Percentiles rank a stretch among this genome's conserved stretches.
These are phyloP conservation scores for Mycena amicta DNA, from an alignment of 768 basidiomycete species.

Conservation along the genomic window DNA sequence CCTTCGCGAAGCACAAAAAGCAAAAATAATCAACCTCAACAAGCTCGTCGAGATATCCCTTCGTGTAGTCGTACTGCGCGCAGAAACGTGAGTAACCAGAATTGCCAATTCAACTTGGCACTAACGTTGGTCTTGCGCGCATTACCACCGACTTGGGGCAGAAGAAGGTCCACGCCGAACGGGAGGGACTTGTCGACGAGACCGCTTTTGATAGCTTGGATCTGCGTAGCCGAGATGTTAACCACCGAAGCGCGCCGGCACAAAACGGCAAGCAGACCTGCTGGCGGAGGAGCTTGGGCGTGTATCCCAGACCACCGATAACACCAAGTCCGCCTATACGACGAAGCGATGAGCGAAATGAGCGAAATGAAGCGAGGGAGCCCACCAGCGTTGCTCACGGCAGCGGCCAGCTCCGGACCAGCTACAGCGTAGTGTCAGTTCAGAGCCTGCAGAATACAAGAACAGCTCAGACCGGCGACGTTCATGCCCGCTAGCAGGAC, in stretches of 20 bases:
- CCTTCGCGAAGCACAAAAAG: conserved; percentile 9
- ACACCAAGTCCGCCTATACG: conserved; percentile 83
- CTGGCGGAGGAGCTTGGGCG: conserved; percentile 76
- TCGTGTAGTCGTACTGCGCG: conserved; percentile 84
- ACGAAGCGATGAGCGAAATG: conserved; percentile 33
- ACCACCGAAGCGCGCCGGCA: conserved; percentile 11
- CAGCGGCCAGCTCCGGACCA: conserved; percentile 82
- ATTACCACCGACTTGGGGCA: conserved; percentile 88
- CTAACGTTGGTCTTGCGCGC: conserved; percentile 90
- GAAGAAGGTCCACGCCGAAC: conserved; percentile 89
- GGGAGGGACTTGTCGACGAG: conserved; percentile 77
- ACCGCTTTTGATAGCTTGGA: conserved; percentile 71
- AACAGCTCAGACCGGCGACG: conserved; percentile 39
- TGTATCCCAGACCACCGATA: conserved; percentile 89
- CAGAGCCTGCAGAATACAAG: conserved; percentile 26
- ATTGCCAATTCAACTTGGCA: background rate
- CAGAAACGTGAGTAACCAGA: background rate
- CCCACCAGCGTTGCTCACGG: conserved; percentile 86
- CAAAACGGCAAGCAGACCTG: conserved; percentile 52
- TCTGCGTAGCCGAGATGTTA: conserved; percentile 42
- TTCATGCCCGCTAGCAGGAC: conserved; percentile 76
- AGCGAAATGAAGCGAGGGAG: background rate
- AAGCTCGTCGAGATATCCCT: conserved; percentile 80
- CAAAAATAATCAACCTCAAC: background rate
- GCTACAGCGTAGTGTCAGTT: background rate